These are phyloP conservation scores for Pochonia chlamydosporia DNA, from an alignment of 2,329 filamentous ascomycete species.

Conservation along the genomic window DNA sequence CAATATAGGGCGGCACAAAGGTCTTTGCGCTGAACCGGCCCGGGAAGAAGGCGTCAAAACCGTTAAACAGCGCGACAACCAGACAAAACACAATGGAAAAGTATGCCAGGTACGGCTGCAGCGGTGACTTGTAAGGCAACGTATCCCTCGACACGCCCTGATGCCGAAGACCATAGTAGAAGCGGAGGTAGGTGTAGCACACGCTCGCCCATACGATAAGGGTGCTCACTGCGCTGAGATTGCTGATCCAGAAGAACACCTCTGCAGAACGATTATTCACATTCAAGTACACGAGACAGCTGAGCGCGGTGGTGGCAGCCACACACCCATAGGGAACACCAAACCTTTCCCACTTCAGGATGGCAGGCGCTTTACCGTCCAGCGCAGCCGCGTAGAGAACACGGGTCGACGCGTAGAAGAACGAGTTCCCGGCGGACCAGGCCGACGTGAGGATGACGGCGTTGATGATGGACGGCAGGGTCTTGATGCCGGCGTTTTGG, in stretches of 20 bases:
- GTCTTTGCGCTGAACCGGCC: slow-evolving; percentile 34
- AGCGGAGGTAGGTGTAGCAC: slow-evolving; percentile 63
- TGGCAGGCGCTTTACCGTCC: slow-evolving; percentile 32
- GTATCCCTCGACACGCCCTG: slow-evolving; percentile 60
- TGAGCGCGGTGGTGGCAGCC: slow-evolving; percentile 42
- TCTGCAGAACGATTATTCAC: slow-evolving; percentile 51
- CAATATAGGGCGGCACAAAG: slow-evolving; percentile 65
- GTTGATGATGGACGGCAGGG: slow-evolving; percentile 47
- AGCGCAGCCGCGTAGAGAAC: slow-evolving; percentile 42
- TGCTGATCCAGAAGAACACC: slow-evolving; percentile 58
- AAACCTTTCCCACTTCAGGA: slow-evolving; percentile 24
- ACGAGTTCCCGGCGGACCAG: slow-evolving; percentile 53
- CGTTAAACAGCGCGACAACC: slow-evolving; percentile 64
- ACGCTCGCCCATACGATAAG: slow-evolving; percentile 65
- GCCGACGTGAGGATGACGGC: slow-evolving; percentile 53
- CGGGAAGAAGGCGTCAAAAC: slow-evolving; percentile 67
- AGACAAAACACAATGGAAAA: slow-evolving; percentile 55
- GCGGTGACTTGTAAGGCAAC: slow-evolving; percentile 58
- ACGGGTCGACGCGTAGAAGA: slow-evolving; percentile 45
- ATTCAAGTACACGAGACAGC: slow-evolving; percentile 57
- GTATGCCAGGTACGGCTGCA: slow-evolving; percentile 65
- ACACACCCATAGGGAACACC: slow-evolving; percentile 26
- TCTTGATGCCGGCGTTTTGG: slow-evolving; percentile 36
- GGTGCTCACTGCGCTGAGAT: slow-evolving; percentile 61
- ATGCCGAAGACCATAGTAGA: slow-evolving; percentile 58